Base-by-base conservation (phyloP, 495 filamentous ascomycete species). In the Hypomontagnella monticulosa region DNA sequence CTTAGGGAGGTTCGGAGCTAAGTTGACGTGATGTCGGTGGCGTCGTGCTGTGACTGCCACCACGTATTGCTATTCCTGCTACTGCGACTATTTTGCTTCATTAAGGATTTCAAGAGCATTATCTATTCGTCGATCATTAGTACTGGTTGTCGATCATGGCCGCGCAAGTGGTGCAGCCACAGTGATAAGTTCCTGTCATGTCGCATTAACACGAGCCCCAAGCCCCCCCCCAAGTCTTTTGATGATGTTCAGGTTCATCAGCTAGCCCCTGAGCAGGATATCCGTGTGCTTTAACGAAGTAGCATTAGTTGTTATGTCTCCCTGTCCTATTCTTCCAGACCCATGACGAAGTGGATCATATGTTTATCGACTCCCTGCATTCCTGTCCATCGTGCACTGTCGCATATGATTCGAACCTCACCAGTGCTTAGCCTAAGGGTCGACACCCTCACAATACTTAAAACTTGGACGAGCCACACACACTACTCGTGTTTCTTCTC, bases 281-380 rank as follows among this genome's bases (percentile, higher is more conserved):
- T 70, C 50, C 61, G 40, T 40, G 56, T 66, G 56, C 57, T 58
- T 63, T 69, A 67, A 62, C 47, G 40, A 54, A 49, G 64, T 62
- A 44, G 48, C 58, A 72, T 64, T 30, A 54, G 27, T 53, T 46
- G 32, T 60, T 20, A 51, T 69, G 49, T 48, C 61, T 70, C 61
- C 70, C 59, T 67, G 57, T 46, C 57, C 50, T 18, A 38, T 38
- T 38, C 20, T 43, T 52, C 41, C 43, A 61, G 56, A 43, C 59
- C 66, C 60, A 69, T 60, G 60, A 49, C 50, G 48, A 49, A 64
- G 66, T 69, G 66, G 60, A 64, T 63, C 66, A 36, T 30, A 41
- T 69, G 56, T 69, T 63, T 69, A 69, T 69, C 60, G 56, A 61
- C 60, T 51, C 56, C 69, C 38, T 71, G 40, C 71, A 60, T 63